Conservation (phyloP, 2,329 filamentous ascomycete genomes). For the Aspergillus novofumigatus region DNA sequence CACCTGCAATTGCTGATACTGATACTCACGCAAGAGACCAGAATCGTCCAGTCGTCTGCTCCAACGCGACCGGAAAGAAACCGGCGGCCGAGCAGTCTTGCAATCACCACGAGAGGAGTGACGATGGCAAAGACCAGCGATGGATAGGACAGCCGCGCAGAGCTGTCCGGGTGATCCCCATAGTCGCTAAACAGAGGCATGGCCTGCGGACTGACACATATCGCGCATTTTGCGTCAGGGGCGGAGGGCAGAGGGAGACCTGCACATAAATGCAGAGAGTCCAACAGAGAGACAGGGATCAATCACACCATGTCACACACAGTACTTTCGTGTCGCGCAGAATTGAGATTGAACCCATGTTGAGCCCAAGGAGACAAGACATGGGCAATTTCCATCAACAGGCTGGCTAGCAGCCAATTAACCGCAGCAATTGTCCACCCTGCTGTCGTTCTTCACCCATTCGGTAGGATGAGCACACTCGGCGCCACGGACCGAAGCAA, state of each 20-base stretch:
- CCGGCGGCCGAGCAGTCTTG: constrained; percentile 13
- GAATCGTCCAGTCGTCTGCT: constrained; percentile 18
- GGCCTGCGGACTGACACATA: background rate
- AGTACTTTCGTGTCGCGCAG: background rate
- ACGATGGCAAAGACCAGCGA: constrained; percentile 18
- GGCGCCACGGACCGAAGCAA: background rate
- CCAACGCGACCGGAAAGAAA: constrained; percentile 13
- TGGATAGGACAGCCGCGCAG: constrained; percentile 11
- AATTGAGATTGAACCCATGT: background rate
- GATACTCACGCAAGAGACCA: constrained; percentile 11
- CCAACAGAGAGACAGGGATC: background rate
- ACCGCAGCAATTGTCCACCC: no score
- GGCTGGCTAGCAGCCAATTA: background rate
- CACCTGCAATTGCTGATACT: background rate
- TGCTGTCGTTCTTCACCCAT: no score
- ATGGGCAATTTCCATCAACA: background rate
- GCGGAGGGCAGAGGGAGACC: background rate
- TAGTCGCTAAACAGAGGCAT: constrained; percentile 22
- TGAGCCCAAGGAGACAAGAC: no score
- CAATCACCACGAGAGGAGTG: constrained; percentile 16
- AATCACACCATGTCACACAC: background rate
- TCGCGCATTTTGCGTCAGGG: background rate
- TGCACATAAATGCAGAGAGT: background rate
- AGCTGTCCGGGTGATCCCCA: constrained; percentile 19
- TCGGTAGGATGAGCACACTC: background rate